Conservation (phyloP, 768 basidiomycete genomes). For the Kwoniella sp. region DNA sequence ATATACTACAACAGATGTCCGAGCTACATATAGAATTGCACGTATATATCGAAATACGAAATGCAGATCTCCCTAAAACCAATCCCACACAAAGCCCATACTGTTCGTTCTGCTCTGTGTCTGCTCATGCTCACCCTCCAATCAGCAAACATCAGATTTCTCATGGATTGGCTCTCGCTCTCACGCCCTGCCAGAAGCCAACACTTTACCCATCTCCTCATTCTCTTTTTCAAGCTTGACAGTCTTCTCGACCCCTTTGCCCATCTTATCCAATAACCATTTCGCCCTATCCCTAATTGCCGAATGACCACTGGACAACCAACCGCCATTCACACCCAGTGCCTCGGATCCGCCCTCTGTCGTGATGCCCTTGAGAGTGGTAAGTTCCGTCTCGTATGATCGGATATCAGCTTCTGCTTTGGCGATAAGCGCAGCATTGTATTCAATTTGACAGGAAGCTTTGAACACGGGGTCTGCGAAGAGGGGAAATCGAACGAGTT, state of each 20-base stretch:
- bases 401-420: conserved; percentile 67
- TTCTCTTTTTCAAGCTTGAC: conserved; percentile 73
- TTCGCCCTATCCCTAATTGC: conserved; percentile 66
- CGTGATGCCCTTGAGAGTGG: conserved; percentile 68
- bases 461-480: conserved; percentile 70
- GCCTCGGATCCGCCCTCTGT: conserved; percentile 58
- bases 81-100: too few species aligned
- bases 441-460: conserved; percentile 77
- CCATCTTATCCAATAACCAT: conserved; percentile 76
- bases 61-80: too few species aligned
- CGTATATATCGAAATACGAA: too few species aligned
- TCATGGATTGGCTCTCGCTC: too few species aligned
- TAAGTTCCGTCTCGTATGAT: conserved; percentile 74
- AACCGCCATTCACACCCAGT: conserved; percentile 56
- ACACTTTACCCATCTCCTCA: conserved; percentile 48
- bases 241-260: conserved; percentile 67
- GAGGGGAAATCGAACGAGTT: conserved; percentile 21
- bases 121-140: too few species aligned
- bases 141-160: too few species aligned
- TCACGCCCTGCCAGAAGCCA: conserved; percentile 23
- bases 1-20: too few species aligned
- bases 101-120: too few species aligned
- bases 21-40: too few species aligned
- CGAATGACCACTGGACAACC: conserved; percentile 29
- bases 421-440: conserved; percentile 62